phyloP scores from a whole-genome alignment of 1,284 basidiomycete genomes.

The Inonotus obliquus region DNA sequence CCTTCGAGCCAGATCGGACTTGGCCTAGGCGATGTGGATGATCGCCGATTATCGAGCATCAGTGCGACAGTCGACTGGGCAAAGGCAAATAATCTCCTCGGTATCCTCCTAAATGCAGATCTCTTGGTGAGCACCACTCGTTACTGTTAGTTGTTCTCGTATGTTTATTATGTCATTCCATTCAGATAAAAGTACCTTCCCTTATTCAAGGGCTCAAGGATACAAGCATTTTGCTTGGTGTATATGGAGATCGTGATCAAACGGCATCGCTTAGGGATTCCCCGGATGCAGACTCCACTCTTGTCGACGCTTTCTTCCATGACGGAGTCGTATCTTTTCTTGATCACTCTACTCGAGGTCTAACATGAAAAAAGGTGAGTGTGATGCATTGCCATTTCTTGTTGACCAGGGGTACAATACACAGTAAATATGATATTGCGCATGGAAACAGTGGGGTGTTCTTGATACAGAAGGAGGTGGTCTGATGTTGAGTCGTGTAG shows the following conservation, averaged over 20 bases:
- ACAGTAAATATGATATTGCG: slow-evolving; percentile 1
- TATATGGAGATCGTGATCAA: slow-evolving; percentile 58
- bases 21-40: slow-evolving; percentile 42
- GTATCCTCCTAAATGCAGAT: slow-evolving; percentile 87
- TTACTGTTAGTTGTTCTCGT: slow-evolving; percentile 8
- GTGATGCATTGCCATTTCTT: neutral
- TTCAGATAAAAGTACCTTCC: slow-evolving; percentile 67
- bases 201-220: slow-evolving; percentile 84
- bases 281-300: slow-evolving; percentile 41
- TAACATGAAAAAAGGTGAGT: neutral
- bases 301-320: slow-evolving; percentile 61
- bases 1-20: slow-evolving; percentile 38
- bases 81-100: slow-evolving; percentile 89
- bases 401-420: neutral
- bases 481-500: neutral
- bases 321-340: slow-evolving; percentile 61
- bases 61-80: slow-evolving; percentile 93
- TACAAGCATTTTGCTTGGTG: slow-evolving; percentile 81
- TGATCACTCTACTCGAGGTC: slow-evolving; percentile 51
- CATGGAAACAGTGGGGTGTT: neutral
- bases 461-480: neutral
- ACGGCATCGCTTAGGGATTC: slow-evolving; percentile 38
- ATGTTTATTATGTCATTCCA: neutral
- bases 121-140: slow-evolving; percentile 59
- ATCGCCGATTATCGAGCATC: slow-evolving; percentile 67